Conservation (phyloP, 2,329 filamentous ascomycete genomes). For the Aspergillus sojae region DNA sequence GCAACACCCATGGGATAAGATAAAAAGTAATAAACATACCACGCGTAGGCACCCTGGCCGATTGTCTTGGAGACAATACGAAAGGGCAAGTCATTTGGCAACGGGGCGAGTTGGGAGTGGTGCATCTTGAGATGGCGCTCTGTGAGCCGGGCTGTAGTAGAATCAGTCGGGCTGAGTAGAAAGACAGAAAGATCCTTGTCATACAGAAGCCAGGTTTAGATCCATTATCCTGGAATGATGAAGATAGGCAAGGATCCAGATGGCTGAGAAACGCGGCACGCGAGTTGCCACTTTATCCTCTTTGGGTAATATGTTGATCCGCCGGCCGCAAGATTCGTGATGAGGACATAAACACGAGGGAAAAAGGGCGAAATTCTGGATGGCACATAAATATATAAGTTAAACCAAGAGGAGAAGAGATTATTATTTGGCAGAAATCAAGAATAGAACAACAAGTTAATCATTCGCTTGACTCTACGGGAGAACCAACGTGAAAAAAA, state of each 20-base stretch:
- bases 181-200: background rate
- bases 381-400: background rate
- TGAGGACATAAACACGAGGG: background rate
- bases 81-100: constrained; percentile 84
- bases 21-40: constrained; percentile 56
- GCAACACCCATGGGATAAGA: background rate
- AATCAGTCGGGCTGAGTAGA: background rate
- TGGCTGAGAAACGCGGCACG: constrained; percentile 25
- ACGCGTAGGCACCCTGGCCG: constrained; percentile 94
- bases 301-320: constrained; percentile 37
- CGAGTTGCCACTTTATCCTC: constrained; percentile 42
- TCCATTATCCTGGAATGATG: constrained; percentile 16
- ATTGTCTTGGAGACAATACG: constrained; percentile 95
- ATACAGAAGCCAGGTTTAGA: constrained; percentile 1
- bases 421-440: background rate
- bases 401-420: background rate
- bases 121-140: constrained; percentile 49
- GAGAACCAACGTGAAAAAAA: background rate
- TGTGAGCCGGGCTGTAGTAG: constrained; percentile 1
- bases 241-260: constrained; percentile 24
- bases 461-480: background rate
- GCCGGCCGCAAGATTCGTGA: constrained; percentile 6
- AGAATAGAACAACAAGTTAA: background rate
- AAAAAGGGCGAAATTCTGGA: background rate
- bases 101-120: constrained; percentile 85